Evolutionary conservation across 2,329 filamentous ascomycete species (phyloP), one percentile per base, ranked within the genome.

Genomic region (Whalleya microplaca): DNA sequence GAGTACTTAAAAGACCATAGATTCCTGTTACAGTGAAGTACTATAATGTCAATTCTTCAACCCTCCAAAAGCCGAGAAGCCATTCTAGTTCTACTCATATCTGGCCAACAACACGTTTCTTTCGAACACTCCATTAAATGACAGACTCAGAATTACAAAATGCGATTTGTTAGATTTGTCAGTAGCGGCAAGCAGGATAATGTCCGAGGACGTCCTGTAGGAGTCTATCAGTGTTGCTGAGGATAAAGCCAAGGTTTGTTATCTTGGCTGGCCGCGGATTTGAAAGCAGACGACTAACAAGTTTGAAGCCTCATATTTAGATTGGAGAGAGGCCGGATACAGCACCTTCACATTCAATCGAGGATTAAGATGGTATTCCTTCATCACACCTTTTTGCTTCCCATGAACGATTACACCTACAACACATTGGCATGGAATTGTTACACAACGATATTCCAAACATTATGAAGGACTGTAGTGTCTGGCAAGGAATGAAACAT

Each of bases 131-230:
- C 50, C 27, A 42, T 29, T 23, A 51, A 41, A 51, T 40, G 29
- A 20, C 56, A 51, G 45, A 61, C 48, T 2, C 44, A 45, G 14
- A 56, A 52, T 41, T 43, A 58, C 14, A 55, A 50, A 7, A 60
- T 63, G 56, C 63, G 61, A 48, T 61, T 63, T 41, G 53, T 59
- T 23, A 61, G 63, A 37, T 65, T 65, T 46, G 48, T 60, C 45
- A 58, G 27, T 42, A 60, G 58, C 19, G 63, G 63, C 23, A 65
- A 65, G 55, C 61, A 65, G 50, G 63, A 65, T 19, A 60, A 56
- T 41, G 59, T 63, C 46, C 63, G 63, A 21, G 56, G 48, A 42
- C 52, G 58, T n/a, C 62, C 62, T 6, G 48, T 47, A 7, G 48
- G 45, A 5, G 56, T 48, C 37, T 58, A 61, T 19, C 61, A 64